Evolutionary conservation across 495 filamentous ascomycete species (phyloP).

Genomic region (Aspergillus sparsus): DNA sequence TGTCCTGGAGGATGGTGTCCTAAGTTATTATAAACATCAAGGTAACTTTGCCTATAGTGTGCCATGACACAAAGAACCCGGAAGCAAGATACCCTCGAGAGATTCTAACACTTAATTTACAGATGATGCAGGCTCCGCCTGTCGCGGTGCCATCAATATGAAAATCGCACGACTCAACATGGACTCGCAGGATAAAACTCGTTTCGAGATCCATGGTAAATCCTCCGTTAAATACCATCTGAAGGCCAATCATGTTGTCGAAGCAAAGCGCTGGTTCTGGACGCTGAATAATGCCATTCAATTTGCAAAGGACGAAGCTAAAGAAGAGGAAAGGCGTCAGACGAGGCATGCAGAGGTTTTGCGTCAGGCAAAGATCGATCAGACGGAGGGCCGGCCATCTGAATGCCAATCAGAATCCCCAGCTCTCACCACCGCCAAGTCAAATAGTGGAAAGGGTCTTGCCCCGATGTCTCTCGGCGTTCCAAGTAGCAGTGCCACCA

Average conservation of each 20-base stretch:
- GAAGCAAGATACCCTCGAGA: background rate
- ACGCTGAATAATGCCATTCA: constrained; percentile 98
- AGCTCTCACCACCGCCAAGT: constrained; percentile 29
- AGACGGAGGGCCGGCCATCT: constrained; percentile 44
- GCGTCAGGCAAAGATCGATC: constrained; percentile 70
- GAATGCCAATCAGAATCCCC: constrained; percentile 37
- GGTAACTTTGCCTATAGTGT: constrained; percentile 39
- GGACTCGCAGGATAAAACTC: constrained; percentile 94
- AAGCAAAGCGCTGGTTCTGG: constrained; percentile 79
- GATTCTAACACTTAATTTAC: constrained; percentile 14
- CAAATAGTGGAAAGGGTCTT: constrained; percentile 42
- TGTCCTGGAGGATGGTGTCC: constrained; percentile 92
- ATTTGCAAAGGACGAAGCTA: constrained; percentile 95
- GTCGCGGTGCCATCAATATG: constrained; percentile 98
- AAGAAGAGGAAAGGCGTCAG: constrained; percentile 76
- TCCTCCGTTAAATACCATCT: constrained; percentile 98
- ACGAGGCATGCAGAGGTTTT: constrained; percentile 73
- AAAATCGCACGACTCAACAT: constrained; percentile 90
- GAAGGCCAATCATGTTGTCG: constrained; percentile 85
- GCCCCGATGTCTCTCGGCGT: constrained; percentile 37
- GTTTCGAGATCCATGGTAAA: constrained; percentile 96
- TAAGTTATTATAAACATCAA: constrained; percentile 99
- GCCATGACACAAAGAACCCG: background rate
- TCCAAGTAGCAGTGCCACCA: constrained; percentile 40
- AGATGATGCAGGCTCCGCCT: constrained; percentile 75